Evolutionary conservation across 495 filamentous ascomycete genomes (phyloP).

Genomic region (Penicillium longicatenatum): DNA sequence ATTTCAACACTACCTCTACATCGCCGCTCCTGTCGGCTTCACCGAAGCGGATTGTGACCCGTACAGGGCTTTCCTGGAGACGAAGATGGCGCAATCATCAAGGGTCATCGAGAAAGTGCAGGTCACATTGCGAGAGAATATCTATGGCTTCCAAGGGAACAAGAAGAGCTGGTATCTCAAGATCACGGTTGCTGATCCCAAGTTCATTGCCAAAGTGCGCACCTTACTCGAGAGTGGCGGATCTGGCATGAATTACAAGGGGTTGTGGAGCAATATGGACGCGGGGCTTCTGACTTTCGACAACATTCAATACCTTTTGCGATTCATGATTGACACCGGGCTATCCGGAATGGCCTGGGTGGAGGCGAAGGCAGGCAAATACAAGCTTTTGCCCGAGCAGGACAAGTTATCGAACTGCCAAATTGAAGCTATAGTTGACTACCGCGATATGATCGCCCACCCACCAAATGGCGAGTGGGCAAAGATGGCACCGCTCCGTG

Average conservation of each 20-base stretch:
- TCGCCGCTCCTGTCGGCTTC: conserved; percentile 85
- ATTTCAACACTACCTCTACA: conserved; percentile 95
- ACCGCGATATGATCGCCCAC: conserved; percentile 81
- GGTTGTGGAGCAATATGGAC: conserved; percentile 77
- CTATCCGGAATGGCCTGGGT: conserved; percentile 98
- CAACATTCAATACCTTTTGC: conserved; percentile 88
- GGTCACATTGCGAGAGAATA: conserved; percentile 80
- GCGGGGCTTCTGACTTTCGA: conserved; percentile 83
- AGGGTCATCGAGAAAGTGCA: conserved; percentile 71
- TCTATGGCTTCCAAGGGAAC: conserved; percentile 92
- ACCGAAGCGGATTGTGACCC: conserved; percentile 69
- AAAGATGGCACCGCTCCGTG: conserved; percentile 94
- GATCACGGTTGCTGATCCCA: conserved; percentile 87
- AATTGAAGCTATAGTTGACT: conserved; percentile 85
- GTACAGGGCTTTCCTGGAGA: conserved; percentile 77
- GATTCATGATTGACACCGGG: conserved; percentile 97
- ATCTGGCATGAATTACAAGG: conserved; percentile 74
- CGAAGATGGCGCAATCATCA: conserved; percentile 63
- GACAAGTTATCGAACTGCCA: conserved; percentile 88
- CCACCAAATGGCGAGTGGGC: conserved; percentile 93
- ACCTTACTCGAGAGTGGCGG: conserved; percentile 68
- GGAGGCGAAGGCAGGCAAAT: conserved; percentile 74
- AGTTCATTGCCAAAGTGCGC: conserved; percentile 72
- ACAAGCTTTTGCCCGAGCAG: conserved; percentile 59
- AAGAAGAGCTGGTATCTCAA: conserved; percentile 89